Evolutionary conservation across 768 basidiomycete genomes (phyloP).

Genomic region (Nidularia sp.): DNA sequence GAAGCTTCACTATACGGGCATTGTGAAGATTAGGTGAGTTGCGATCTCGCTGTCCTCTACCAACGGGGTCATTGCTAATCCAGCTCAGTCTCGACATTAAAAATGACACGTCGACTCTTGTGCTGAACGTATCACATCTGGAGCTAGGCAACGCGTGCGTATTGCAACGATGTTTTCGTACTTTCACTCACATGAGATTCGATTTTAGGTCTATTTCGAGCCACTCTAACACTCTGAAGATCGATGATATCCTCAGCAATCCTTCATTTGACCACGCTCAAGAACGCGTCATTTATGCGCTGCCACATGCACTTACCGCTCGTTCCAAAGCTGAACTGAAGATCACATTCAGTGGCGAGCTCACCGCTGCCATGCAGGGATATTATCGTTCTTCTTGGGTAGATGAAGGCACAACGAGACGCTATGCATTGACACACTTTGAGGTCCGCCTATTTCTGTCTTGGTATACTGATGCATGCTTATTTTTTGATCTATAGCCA

Average conservation of each 20-base stretch:
- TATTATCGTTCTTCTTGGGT: conserved; percentile 75
- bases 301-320: no score
- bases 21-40: conserved; percentile 65
- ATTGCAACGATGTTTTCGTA: no score
- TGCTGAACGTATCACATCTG: conserved; percentile 63
- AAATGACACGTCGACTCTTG: conserved; percentile 54
- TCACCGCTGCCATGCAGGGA: conserved; percentile 75
- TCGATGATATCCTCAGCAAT: conserved; percentile 26
- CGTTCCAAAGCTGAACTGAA: conserved; percentile 66
- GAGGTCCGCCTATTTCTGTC: conserved; percentile 40
- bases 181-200: no score
- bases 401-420: conserved; percentile 56
- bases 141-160: conserved; percentile 47
- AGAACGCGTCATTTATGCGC: no score
- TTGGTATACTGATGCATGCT: not conserved
- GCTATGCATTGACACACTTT: conserved; percentile 86
- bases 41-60: not conserved
- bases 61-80: no score
- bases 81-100: conserved; percentile 55
- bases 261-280: no score
- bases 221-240: conserved; percentile 49
- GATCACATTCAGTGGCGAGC: conserved; percentile 62
- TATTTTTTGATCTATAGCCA: conserved; percentile 41
- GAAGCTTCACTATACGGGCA: conserved; percentile 70
- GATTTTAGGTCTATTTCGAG: conserved; percentile 28